Conservation (phyloP, 2,329 filamentous ascomycete species). For the Ustilaginoidea virens region DNA sequence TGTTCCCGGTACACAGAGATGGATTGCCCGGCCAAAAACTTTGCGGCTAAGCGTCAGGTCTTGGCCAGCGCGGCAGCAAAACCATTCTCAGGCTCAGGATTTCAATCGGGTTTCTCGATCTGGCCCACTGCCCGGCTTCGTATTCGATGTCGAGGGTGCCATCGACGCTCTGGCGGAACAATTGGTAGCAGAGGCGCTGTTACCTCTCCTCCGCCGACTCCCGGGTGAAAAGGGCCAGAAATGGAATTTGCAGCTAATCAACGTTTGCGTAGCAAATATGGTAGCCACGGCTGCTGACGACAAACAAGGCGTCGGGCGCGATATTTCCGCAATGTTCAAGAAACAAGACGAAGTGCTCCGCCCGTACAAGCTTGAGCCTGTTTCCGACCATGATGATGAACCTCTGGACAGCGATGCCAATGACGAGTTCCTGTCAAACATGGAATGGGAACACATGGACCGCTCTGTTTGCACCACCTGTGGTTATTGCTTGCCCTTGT, state of each 20-base stretch:
- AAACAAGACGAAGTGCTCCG: conserved; percentile 54
- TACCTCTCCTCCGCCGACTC: conserved; percentile 60
- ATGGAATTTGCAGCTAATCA: conserved; percentile 75
- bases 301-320: conserved; percentile 44
- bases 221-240: conserved; percentile 48
- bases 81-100: conserved; percentile 35
- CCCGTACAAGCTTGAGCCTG: conserved; percentile 42
- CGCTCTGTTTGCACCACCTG: conserved; percentile 28
- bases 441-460: conserved; percentile 14
- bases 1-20: conserved; percentile 25
- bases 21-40: conserved; percentile 71
- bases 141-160: conserved; percentile 48
- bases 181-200: conserved; percentile 51
- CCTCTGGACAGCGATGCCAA: conserved; percentile 13
- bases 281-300: conserved; percentile 35
- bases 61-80: conserved; percentile 17
- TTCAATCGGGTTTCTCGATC: conserved; percentile 66
- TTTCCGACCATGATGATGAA: conserved; percentile 12
- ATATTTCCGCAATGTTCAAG: conserved; percentile 74
- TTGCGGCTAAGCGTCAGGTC: conserved; percentile 67
- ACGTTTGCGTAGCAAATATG: conserved; percentile 83
- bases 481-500: conserved; percentile 36
- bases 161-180: conserved; percentile 47
- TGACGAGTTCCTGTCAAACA: conserved; percentile 9
- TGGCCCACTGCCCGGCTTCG: conserved; percentile 52